phyloP scores from a whole-genome alignment of 768 basidiomycete genomes.

The Jaapia argillacea region DNA sequence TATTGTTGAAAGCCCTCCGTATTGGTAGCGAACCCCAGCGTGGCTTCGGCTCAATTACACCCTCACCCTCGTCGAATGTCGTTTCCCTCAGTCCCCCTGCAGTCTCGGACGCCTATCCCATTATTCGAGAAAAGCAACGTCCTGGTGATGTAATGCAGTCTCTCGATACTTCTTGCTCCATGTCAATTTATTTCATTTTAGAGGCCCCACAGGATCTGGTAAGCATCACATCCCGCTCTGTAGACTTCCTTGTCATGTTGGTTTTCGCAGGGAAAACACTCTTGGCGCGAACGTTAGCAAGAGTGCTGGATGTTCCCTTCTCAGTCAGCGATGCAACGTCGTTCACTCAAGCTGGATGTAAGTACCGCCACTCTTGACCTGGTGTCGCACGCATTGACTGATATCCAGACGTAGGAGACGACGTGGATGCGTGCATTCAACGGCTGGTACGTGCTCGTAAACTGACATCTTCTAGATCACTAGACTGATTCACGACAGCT shows the following conservation, averaged over 20 bases:
- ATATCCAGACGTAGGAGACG: conserved; percentile 80
- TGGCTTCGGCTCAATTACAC: conserved; percentile 49
- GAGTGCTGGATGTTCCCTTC: conserved; percentile 88
- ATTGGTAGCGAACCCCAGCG: conserved; percentile 28
- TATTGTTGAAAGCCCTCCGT: too few species aligned
- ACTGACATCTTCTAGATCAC: conserved; percentile 1
- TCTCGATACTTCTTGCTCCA: conserved; percentile 14
- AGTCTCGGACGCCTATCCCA: conserved; percentile 26
- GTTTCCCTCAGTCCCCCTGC: conserved; percentile 17
- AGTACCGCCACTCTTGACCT: conserved; percentile 16
- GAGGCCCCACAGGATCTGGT: conserved; percentile 86
- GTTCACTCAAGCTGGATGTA: conserved; percentile 84
- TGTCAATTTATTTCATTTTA: conserved; percentile 14
- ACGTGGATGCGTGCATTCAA: conserved; percentile 88
- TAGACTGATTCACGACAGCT: conserved; percentile 34
- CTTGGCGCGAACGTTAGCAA: conserved; percentile 84
- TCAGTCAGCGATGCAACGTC: conserved; percentile 90
- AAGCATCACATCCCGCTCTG: conserved; percentile 8
- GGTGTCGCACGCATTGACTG: background rate
- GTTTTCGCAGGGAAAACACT: conserved; percentile 80
- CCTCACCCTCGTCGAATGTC: conserved; percentile 37
- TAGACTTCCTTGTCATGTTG: conserved; percentile 2
- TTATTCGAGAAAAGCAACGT: conserved; percentile 95
- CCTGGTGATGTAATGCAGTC: conserved; percentile 64
- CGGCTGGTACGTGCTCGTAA: conserved; percentile 45